These are phyloP conservation scores for Saccharomycopsis hybrid DNA, from an alignment of 1,139 yeast genomes.

Conservation along the genomic window DNA sequence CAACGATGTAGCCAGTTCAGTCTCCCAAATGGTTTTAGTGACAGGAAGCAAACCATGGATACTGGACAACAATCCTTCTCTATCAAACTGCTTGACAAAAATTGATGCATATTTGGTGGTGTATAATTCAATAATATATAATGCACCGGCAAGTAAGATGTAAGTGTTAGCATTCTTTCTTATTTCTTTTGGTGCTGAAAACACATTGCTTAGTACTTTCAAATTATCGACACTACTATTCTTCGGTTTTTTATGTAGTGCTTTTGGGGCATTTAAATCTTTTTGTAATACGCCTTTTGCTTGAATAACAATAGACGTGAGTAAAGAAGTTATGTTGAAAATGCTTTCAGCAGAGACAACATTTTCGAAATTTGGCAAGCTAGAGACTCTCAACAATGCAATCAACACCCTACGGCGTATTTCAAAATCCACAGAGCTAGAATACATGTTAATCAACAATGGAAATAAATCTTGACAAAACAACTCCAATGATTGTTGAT, in stretches of 20 bases:
- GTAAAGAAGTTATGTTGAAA: slow-evolving; percentile 37
- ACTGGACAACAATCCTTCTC: too few relatives aligned
- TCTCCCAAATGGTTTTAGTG: too few relatives aligned
- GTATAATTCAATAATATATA: slow-evolving; percentile 5
- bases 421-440: slow-evolving; percentile 66
- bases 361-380: neutral
- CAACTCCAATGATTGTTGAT: slow-evolving; percentile 28
- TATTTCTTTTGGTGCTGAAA: too few relatives aligned
- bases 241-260: too few relatives aligned
- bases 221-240: too few relatives aligned
- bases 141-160: slow-evolving; percentile 10
- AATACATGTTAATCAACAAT: slow-evolving; percentile 61
- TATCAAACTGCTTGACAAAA: slow-evolving; percentile 48
- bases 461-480: slow-evolving; percentile 52
- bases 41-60: too few relatives aligned
- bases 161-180: slow-evolving; percentile 6
- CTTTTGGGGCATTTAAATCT: too few relatives aligned
- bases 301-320: slow-evolving; percentile 71
- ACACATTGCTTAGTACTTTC: too few relatives aligned
- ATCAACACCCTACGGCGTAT: slow-evolving; percentile 49
- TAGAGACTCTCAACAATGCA: neutral
- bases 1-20: too few relatives aligned
- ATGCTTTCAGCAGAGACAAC: neutral
- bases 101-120: slow-evolving; percentile 37
- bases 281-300: slow-evolving; percentile 34